Evolutionary conservation across 257 asterid genomes (phyloP), one percentile per base, ranked within the genome.

Genomic region (Eucommia ulmoides): DNA sequence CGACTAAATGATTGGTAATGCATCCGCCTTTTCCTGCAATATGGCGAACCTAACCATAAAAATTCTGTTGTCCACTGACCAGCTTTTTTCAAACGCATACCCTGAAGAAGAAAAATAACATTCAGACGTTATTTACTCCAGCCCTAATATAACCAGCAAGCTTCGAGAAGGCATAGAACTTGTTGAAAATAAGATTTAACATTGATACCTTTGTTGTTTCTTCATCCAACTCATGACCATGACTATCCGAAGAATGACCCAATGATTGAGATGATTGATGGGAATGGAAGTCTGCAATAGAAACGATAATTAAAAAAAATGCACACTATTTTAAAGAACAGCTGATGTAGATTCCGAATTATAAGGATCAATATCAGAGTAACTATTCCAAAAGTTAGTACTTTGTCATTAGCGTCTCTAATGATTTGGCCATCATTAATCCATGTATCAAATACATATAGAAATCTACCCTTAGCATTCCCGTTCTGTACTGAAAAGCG

Each of bases 1-100:
- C 92, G 86, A 41, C 70, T 45, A 57, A 81, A 81, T 44, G 97
- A 81, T 19, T 22, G 67, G 51, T 81, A 88, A 53, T 88, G 97
- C 17, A 51, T 48, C 44, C 86, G 71, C 55, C 72, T 76, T 70
- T 79, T 88, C 48, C 77, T 74, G 62, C 80, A 81, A 3, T 82
- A 79, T 22, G 91, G 73, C 24, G 79, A 69, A 49, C 97, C 95
- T 64, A 75, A 24, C 95, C 95, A 88, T 9, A 22, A 22, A 61
- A 74, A 67, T 23, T 67, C 74, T 41, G 68, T 44, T 16, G 51
- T 56, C 33, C 10, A 15, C 21, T 17, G 58, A 19, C 56, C 64
- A 45, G 48, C 23, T 26, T 51, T 59, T 56, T 21, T 69, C 53
- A 53, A 29, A 53, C 63, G 56, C 23, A 59, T 62, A 66, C 53